Base-by-base conservation (phyloP, 2,329 filamentous ascomycete genomes). In the Diaporthe ampelina region DNA sequence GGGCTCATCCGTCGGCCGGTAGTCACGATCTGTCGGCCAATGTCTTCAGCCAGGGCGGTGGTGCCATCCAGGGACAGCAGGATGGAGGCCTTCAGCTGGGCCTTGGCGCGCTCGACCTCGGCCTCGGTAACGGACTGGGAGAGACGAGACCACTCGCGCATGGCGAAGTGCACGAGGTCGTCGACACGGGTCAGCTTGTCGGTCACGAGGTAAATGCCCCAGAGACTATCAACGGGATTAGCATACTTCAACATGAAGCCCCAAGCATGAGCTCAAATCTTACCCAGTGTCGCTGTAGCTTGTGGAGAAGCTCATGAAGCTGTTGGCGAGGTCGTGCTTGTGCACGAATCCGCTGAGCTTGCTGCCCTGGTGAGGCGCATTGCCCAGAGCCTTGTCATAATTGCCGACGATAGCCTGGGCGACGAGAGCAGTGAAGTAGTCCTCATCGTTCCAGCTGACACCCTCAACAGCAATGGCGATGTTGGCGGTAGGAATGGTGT, bases 251-350 rank as follows among this genome's bases (percentile, higher is more conserved):
- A 54, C n/a, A 58, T 19, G 17, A 57, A 13, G 26, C 8, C 26
- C 40, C 24, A n/a, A 6, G 54, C 9, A 57, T n/a, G 24, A 35
- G 57, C 69, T 84, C 13, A 24, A 37, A 11, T n/a, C 92, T 86
- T 91, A 98, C 95, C 95, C 97, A 84, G 97, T 99, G 86, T 99
- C 97, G 83, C 95, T 98, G 89, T 99, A 99, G 90, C 95, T 98
- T 79, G 97, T 99, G 78, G 95, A 98, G 89, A 99, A 99, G 89
- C 94, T 97, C 97, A 99, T 99, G 91, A 98, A 99, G 91, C 95
- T 98, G 90, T 98, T 99, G 86, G 97, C 97, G 77, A 99, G 91
- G 85, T 95, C 93, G 88, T 98, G 92, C 87, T 97, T 93, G 90
- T 97, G 94, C 79, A 99, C 93, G 82, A 97, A 95, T 78, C 93